These are phyloP conservation scores for Tolypocladium tropicale DNA, from an alignment of 2,329 filamentous ascomycete genomes.

Conservation along the genomic window DNA sequence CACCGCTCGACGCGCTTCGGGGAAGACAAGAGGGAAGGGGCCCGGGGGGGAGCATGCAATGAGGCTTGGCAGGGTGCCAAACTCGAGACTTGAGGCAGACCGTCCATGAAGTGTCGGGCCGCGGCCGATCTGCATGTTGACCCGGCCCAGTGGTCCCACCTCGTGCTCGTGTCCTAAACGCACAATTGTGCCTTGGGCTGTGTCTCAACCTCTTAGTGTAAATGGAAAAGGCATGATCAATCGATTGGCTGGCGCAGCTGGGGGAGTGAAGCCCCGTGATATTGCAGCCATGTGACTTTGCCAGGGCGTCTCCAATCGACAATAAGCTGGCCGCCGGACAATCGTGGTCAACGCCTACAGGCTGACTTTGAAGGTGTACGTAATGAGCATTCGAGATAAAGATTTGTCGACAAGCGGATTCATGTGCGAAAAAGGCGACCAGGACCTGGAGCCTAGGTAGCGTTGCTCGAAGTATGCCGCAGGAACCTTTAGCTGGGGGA, in stretches of 20 bases:
- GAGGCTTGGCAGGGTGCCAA: no score
- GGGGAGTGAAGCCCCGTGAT: neutral
- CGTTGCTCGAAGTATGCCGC: neutral
- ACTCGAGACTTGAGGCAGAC: neutral
- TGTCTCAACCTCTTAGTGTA: no score
- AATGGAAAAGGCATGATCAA: neutral
- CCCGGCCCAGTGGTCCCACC: neutral
- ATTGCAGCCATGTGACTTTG: neutral
- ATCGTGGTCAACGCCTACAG: neutral
- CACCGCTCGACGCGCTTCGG: neutral
- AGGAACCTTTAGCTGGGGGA: neutral
- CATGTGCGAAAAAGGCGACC: neutral
- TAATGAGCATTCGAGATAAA: no score
- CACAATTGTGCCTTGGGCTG: neutral
- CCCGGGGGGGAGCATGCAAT: no score
- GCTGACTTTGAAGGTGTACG: neutral
- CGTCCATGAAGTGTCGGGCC: neutral
- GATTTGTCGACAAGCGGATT: neutral
- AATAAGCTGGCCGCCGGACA: neutral
- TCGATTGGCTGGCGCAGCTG: neutral
- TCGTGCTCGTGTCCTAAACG: neutral
- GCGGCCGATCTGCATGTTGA: neutral
- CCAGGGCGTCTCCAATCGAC: neutral
- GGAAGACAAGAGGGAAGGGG: neutral
- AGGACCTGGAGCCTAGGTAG: neutral